Conservation (phyloP, 805 yeast species). For the Saccharomycopsis babjevae region DNA sequence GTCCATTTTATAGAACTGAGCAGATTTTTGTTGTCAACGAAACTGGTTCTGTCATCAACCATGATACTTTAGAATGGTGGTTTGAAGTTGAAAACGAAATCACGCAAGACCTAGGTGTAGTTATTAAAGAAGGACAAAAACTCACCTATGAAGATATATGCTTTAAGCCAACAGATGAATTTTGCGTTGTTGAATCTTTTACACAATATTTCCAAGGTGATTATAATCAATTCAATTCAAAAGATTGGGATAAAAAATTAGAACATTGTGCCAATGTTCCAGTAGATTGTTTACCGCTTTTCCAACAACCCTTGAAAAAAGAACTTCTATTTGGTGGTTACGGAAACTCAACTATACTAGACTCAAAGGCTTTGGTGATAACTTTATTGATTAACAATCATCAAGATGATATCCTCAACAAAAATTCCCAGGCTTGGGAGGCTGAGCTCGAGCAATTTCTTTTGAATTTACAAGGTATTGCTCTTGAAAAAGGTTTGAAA, state of each 20-base stretch:
- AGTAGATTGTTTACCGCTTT: constrained; percentile 79
- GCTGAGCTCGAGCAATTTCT: constrained; percentile 48
- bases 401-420: constrained; percentile 32
- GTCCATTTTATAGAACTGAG: constrained; percentile 85
- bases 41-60: constrained; percentile 58
- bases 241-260: constrained; percentile 47
- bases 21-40: constrained; percentile 69
- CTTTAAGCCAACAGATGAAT: constrained; percentile 69
- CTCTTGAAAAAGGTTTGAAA: constrained; percentile 42
- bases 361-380: constrained; percentile 64
- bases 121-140: constrained; percentile 8
- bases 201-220: constrained; percentile 79
- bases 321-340: constrained; percentile 60
- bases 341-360: constrained; percentile 37
- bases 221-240: constrained; percentile 36
- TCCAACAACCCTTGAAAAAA: constrained; percentile 80
- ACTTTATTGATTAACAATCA: constrained; percentile 59
- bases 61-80: constrained; percentile 81
- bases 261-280: constrained; percentile 65
- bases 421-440: constrained; percentile 56
- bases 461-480: constrained; percentile 32
- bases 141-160: constrained; percentile 56
- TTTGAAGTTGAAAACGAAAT: constrained; percentile 61
- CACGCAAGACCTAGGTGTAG: constrained; percentile 21
- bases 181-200: constrained; percentile 78